phyloP scores from a whole-genome alignment of 208 protist genomes.

The Leishmania martiniquensis region DNA sequence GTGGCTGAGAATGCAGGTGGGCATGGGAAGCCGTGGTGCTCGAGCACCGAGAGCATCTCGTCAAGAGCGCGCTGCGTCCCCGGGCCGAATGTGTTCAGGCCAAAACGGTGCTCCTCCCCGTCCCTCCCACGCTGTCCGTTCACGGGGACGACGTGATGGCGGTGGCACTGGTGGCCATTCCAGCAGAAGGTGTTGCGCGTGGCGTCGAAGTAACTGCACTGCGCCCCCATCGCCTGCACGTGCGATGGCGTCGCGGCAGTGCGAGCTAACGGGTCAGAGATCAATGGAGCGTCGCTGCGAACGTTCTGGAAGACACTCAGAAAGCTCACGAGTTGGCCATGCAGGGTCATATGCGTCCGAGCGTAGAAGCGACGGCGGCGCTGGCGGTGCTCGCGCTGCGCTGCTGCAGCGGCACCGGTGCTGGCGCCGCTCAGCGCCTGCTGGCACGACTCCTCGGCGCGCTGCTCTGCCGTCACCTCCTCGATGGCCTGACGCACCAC shows the following conservation, averaged over 20 bases:
- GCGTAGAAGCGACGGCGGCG: slow-evolving; percentile 25
- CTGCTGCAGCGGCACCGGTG: background rate
- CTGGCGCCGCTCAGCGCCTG: background rate
- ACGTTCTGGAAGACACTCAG: slow-evolving; percentile 27
- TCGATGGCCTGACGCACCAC: slow-evolving; percentile 24
- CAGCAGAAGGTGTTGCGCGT: slow-evolving; percentile 46
- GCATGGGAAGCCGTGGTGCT: slow-evolving; percentile 19
- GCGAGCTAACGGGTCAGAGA: slow-evolving; percentile 14
- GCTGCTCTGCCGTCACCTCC: slow-evolving; percentile 18
- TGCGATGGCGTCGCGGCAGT: slow-evolving; percentile 17
- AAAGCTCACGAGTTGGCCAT: slow-evolving; percentile 35
- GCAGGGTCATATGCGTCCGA: slow-evolving; percentile 19
- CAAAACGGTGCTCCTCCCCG: slow-evolving; percentile 21
- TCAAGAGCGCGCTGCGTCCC: slow-evolving; percentile 32
- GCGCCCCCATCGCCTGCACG: slow-evolving; percentile 16
- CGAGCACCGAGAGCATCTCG: slow-evolving; percentile 30
- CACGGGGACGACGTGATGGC: slow-evolving; percentile 30
- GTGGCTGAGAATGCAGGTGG: background rate
- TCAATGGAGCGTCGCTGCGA: slow-evolving; percentile 25
- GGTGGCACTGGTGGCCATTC: slow-evolving; percentile 44
- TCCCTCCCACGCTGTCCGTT: slow-evolving; percentile 23
- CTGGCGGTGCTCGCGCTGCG: slow-evolving; percentile 9
- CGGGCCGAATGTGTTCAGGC: slow-evolving; percentile 26
- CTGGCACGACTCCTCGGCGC: slow-evolving; percentile 12
- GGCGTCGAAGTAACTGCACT: slow-evolving; percentile 40